Evolutionary conservation across 1,139 yeast species (phyloP), one percentile per base, ranked within the genome.

Genomic region (Scheffersomyces titani): DNA sequence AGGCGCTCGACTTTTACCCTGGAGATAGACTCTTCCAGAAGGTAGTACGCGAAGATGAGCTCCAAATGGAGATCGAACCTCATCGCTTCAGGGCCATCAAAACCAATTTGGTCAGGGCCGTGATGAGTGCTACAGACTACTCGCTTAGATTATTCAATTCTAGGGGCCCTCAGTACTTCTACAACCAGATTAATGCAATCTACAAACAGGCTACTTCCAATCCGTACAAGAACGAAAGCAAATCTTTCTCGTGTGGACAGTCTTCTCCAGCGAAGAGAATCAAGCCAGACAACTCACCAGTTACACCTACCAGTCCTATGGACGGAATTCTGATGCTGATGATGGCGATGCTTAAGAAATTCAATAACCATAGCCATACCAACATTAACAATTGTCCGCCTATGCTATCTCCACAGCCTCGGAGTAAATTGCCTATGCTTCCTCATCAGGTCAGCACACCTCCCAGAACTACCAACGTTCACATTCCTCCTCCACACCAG

Each of bases 131-230:
- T 6, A 73, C 81, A 0, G 76, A 74, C 40, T 76, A 70, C 55
- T 63, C 77, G 44, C 65, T 76, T 53, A 68, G 68, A 49, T 65
- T 70, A 49, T 78, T 78, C 59, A 65, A 68, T 57, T 64, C 75
- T 21, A 67, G 67, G 53, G 82, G 82, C 20, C 80, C 81, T 2
- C 78, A 72, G 55, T 56, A 54, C 57, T 63, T 74, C 48, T 70
- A 65, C 61, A 67, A 65, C 49, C 74, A 70, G 60, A 56, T 70
- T 53, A 54, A 61, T 47, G 48, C 60, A 47, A 57, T 62, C 56
- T 66, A 70, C 60, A 64, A 63, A 51, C 52, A 18, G 52, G 45
- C 51, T 52, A 49, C 50, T 19, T 19, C 36, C 54, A 50, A 52
- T 19, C 49, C 49, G 19, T 49, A 54, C 48, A 52, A 53, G 30